Percentiles rank a stretch among this genome's conserved stretches.
These are phyloP conservation scores for Candida mesenterica DNA, from an alignment of 1,139 yeast species.

Conservation along the genomic window DNA sequence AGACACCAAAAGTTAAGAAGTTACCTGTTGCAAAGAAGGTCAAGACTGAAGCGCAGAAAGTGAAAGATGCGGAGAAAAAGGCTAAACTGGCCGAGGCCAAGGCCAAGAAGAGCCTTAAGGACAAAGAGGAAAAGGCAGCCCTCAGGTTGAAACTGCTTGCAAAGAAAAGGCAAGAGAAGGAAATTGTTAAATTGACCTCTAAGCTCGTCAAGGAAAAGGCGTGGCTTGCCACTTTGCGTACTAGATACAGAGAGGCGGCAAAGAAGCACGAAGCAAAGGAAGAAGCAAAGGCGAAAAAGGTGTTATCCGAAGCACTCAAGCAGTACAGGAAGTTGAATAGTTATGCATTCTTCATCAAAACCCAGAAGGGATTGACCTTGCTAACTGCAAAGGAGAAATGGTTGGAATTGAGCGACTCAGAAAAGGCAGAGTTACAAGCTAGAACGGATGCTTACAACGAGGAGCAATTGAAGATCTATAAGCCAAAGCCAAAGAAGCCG, in stretches of 20 bases:
- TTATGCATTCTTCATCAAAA: conserved; percentile 30
- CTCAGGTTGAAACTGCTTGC: conserved; percentile 9
- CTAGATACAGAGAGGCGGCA: conserved; percentile 19
- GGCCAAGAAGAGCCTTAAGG: conserved; percentile 4
- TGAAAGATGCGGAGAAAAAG: conserved; percentile 1
- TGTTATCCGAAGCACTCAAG: conserved; percentile 26
- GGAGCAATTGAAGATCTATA: conserved; percentile 23
- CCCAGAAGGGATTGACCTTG: conserved; percentile 17
- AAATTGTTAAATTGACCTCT: conserved; percentile 14
- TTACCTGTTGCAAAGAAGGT: no score
- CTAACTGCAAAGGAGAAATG: conserved; percentile 23
- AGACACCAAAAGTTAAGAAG: neutral
- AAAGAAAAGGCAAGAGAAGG: conserved; percentile 12
- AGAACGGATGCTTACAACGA: conserved; percentile 31
- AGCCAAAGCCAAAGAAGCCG: conserved; percentile 38
- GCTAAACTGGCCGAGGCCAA: conserved; percentile 4
- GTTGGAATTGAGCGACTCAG: conserved; percentile 24
- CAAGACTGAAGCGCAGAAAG: conserved; percentile 1
- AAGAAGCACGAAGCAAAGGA: conserved; percentile 15
- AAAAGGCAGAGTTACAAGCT: conserved; percentile 23
- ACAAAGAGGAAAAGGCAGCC: conserved; percentile 1
- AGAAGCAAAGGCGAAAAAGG: conserved; percentile 16
- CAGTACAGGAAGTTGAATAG: conserved; percentile 27
- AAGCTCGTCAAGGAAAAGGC: conserved; percentile 26
- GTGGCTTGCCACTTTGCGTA: conserved; percentile 20